Percentiles rank a stretch among this genome's conserved stretches.
Conservation (phyloP, 2,329 filamentous ascomycete species). For the Purpureocillium takamizusanense region DNA sequence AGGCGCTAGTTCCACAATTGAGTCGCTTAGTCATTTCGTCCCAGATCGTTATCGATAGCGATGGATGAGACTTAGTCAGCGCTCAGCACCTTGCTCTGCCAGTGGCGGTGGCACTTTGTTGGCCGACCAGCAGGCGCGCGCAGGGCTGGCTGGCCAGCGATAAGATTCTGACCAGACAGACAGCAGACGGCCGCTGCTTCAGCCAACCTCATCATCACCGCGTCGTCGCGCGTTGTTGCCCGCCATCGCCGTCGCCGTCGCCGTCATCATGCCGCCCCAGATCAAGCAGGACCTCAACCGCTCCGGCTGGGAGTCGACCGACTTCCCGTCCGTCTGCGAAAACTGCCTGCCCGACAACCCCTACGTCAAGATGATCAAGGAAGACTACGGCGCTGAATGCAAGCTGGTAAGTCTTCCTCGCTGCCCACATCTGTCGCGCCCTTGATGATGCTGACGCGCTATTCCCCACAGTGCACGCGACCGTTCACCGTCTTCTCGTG, state of each 20-base stretch:
- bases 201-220: neutral
- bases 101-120: no score
- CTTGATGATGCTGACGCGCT: no score
- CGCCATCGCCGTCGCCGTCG: conserved; percentile 10
- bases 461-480: conserved; percentile 57
- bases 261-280: conserved; percentile 63
- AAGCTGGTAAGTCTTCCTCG: conserved; percentile 41
- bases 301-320: conserved; percentile 90
- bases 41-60: no score
- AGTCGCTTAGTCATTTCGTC: no score
- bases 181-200: neutral
- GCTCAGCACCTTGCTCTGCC: no score
- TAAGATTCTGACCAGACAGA: no score
- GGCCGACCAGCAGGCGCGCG: no score
- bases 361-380: conserved; percentile 98
- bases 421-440: no score
- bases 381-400: conserved; percentile 85
- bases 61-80: no score
- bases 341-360: conserved; percentile 93
- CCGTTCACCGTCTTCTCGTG: conserved; percentile 95
- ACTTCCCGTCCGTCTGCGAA: conserved; percentile 84
- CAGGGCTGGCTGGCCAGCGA: no score
- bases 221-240: conserved; percentile 2
- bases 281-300: conserved; percentile 95
- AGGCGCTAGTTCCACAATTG: no score